These are phyloP conservation scores for Pezicula radicicola DNA, from an alignment of 2,329 filamentous ascomycete species.

Conservation along the genomic window DNA sequence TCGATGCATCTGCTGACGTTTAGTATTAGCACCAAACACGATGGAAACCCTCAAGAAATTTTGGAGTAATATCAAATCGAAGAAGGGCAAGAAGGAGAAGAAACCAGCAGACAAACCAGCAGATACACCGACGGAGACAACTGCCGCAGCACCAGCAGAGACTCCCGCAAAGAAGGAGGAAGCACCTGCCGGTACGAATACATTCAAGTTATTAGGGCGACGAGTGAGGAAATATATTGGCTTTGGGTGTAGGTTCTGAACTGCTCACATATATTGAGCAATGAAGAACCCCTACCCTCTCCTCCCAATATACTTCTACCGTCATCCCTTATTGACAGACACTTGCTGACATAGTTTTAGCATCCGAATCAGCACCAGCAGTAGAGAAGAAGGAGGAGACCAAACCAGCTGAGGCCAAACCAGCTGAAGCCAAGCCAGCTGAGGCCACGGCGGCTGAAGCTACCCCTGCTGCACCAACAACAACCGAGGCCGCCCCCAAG, in stretches of 20 bases:
- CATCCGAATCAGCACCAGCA: too few relatives aligned
- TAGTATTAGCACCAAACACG: conserved; percentile 25
- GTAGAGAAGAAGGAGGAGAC: not conserved
- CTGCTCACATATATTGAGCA: too few relatives aligned
- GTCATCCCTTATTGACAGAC: too few relatives aligned
- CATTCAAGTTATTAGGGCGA: not conserved
- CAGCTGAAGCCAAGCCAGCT: conserved; percentile 8
- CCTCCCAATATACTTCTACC: too few relatives aligned
- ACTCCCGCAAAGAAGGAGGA: not conserved
- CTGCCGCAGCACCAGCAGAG: conserved; percentile 13
- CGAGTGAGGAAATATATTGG: too few relatives aligned
- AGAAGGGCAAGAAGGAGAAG: conserved; percentile 26
- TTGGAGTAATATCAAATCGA: conserved; percentile 17
- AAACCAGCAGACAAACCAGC: conserved; percentile 20
- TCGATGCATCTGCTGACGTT: conserved; percentile 9
- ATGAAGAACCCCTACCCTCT: too few relatives aligned
- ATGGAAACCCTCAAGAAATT: conserved; percentile 21
- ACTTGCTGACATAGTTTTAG: too few relatives aligned
- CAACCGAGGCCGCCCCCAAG: conserved; percentile 7
- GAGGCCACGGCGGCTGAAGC: conserved; percentile 8
- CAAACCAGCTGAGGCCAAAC: not conserved
- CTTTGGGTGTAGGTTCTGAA: too few relatives aligned
- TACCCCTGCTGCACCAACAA: conserved; percentile 11
- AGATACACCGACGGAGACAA: conserved; percentile 15
- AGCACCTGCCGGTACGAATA: not conserved